Evolutionary conservation across 768 basidiomycete species (phyloP), one percentile per base, ranked within the genome.

Genomic region (Suillus ampliporus): DNA sequence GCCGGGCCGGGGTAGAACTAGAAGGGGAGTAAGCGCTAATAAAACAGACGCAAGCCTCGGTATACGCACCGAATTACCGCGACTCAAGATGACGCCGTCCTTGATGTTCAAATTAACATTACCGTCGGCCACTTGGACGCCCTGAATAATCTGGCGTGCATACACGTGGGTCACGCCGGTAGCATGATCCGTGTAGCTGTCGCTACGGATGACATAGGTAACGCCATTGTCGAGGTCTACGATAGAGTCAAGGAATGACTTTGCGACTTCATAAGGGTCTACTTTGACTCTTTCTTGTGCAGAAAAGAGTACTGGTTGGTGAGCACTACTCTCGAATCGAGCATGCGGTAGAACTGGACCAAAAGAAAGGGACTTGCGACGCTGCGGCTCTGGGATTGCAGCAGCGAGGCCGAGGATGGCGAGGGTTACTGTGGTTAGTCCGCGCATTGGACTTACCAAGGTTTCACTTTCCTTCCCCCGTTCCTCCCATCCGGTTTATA

Each of bases 41-140:
- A 15, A 31, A 52, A 48, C 46, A 64, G 61, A 48, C 40, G 40
- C 52, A 31, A 31, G n/a, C n/a, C n/a, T 31, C 6, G 31, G 58
- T 61, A 62, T 19, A 82, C 89, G 64, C 68, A 94, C 92, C 66
- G 94, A 95, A 72, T 90, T 91, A 50, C 95, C 95, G 69, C 89
- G 94, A 1, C 94, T 95, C 52, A 98, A 71, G 21, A 99, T 84
- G 68, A 84, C 78, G 48, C 94, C 95, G 60, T 91, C 85, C 77
- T 89, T 89, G 76, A 98, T 81, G 80, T 98, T 97, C 72, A 99
- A 78, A 74, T 98, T 98, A 80, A 97, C 86, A 76, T 97, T 91
- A 34, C 92, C 93, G 69, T 97, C 94, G 13, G 85, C 83, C 17
- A 99, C 94, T 71, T 97, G 93, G 50, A 97, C 79, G 15, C 94